These are phyloP conservation scores for Spiraea crenata DNA, from an alignment of 331 rosid genomes.

Conservation along the genomic window DNA sequence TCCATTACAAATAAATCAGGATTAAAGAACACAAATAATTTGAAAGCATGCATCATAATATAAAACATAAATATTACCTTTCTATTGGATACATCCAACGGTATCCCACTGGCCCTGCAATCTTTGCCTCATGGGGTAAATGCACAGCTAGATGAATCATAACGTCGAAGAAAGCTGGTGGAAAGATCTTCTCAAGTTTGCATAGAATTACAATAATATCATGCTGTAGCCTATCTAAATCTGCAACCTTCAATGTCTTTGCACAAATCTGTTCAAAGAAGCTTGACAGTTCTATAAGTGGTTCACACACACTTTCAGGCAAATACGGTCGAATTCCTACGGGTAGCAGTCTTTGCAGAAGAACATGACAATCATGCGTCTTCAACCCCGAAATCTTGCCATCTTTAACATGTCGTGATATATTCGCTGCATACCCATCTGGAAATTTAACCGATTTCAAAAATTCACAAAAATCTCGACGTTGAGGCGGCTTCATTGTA, in stretches of 20 bases:
- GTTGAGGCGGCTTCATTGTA: too few relatives aligned
- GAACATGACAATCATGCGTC: background rate
- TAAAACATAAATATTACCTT: background rate
- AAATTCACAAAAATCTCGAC: too few relatives aligned
- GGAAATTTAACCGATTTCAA: too few relatives aligned
- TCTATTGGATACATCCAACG: constrained; percentile 1
- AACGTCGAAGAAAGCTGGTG: constrained; percentile 1
- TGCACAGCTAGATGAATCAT: constrained; percentile 10
- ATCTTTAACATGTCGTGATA: background rate
- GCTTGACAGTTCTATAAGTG: background rate
- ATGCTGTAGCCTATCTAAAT: background rate
- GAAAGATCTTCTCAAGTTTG: constrained; percentile 9
- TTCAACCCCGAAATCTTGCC: background rate
- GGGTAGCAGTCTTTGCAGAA: background rate
- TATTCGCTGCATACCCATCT: too few relatives aligned
- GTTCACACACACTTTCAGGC: background rate
- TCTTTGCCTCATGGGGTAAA: background rate
- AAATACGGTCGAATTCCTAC: background rate
- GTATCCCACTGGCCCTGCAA: background rate
- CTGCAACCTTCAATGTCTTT: background rate
- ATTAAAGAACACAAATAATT: too few relatives aligned
- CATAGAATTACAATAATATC: background rate
- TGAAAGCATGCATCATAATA: too few relatives aligned
- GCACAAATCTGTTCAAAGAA: constrained; percentile 4
- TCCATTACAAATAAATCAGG: too few relatives aligned